Evolutionary conservation across 75 land plant species (phyloP).

Genomic region (Cryptomeria japonica): DNA sequence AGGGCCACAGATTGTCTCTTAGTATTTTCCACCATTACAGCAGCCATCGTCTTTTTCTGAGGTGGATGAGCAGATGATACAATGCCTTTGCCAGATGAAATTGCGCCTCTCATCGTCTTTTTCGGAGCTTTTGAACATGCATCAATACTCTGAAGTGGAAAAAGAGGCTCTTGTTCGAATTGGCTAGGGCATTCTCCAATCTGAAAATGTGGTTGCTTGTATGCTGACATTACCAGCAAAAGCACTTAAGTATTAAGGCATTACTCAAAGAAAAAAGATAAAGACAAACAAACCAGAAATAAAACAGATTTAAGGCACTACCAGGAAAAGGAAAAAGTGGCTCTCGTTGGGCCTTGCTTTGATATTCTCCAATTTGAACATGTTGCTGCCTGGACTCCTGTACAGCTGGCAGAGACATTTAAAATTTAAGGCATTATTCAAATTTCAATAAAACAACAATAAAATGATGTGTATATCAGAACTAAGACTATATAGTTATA

Average conservation of each 20-base stretch:
- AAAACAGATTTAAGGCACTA: not conserved
- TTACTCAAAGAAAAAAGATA: conserved; percentile 9
- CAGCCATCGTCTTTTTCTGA: conserved; percentile 82
- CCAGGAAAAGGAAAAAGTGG: conserved; percentile 72
- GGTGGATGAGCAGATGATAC: conserved; percentile 28
- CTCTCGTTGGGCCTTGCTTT: conserved; percentile 37
- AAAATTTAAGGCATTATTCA: conserved; percentile 14
- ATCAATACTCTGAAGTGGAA: conserved; percentile 39
- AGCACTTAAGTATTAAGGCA: conserved; percentile 3
- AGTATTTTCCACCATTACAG: conserved; percentile 76
- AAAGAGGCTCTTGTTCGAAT: conserved; percentile 67
- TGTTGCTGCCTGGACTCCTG: conserved; percentile 45
- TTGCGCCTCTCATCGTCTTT: not conserved
- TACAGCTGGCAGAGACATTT: conserved; percentile 48
- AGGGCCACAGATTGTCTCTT: conserved; percentile 77
- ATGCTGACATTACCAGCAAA: conserved; percentile 50
- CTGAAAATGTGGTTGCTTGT: conserved; percentile 26
- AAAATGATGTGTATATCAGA: not conserved
- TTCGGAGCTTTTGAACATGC: conserved; percentile 13
- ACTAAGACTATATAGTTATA: not conserved
- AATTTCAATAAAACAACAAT: not conserved
- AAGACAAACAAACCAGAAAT: not conserved
- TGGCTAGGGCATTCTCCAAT: conserved; percentile 21
- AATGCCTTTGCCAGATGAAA: not conserved
- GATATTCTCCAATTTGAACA: conserved; percentile 32